phyloP scores from a whole-genome alignment of 2,329 filamentous ascomycete species.

The Anthostomella pinea region DNA sequence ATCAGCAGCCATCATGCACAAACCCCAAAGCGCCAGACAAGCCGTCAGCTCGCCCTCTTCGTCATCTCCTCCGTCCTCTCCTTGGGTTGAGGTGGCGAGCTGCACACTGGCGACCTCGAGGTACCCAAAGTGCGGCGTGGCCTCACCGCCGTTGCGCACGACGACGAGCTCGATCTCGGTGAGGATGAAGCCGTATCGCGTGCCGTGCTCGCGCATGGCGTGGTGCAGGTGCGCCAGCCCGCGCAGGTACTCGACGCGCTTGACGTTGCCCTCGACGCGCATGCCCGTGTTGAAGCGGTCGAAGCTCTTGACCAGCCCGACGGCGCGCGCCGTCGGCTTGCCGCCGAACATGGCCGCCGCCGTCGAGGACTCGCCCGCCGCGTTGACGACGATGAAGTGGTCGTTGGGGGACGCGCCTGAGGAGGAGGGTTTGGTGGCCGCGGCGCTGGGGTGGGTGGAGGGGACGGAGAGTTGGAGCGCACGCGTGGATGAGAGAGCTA shows the following conservation, averaged over 20 bases:
- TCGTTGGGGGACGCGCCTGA: constrained; percentile 36
- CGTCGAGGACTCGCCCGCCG: constrained; percentile 53
- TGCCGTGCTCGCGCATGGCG: constrained; percentile 89
- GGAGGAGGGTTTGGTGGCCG: constrained; percentile 3
- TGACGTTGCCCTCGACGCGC: constrained; percentile 79
- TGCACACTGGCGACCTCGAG: constrained; percentile 69
- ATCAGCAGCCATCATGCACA: constrained; percentile 69
- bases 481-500: constrained; percentile 69
- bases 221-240: constrained; percentile 83
- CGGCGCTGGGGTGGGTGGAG: constrained; percentile 32
- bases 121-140: constrained; percentile 81
- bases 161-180: constrained; percentile 94
- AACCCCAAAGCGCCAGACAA: constrained; percentile 71
- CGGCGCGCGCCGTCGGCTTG: constrained; percentile 44
- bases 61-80: constrained; percentile 30
- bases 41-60: constrained; percentile 59
- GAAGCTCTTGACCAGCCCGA: constrained; percentile 81
- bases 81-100: constrained; percentile 43
- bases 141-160: constrained; percentile 73
- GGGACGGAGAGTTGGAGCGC: constrained; percentile 55
- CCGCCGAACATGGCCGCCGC: constrained; percentile 52
- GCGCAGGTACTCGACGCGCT: constrained; percentile 84
- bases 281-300: constrained; percentile 95
- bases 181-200: constrained; percentile 92
- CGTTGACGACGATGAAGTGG: constrained; percentile 64